A percentile compares a stretch with the other conserved stretches of the same genome.
Evolutionary conservation across 106 monocot genomes (phyloP).

Genomic region (Posidonia australis): DNA sequence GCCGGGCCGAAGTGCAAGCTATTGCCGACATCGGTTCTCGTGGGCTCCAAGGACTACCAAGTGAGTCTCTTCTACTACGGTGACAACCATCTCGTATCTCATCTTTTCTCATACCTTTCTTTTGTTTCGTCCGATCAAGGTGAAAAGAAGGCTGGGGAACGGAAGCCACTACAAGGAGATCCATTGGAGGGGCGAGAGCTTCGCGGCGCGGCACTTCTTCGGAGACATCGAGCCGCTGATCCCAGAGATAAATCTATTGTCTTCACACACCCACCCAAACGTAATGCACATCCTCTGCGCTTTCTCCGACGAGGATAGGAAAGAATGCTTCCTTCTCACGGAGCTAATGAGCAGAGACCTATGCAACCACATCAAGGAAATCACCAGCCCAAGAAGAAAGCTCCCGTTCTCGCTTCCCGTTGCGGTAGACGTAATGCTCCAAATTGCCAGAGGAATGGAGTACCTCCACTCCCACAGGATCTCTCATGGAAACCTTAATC

Average conservation of each 20-base stretch:
- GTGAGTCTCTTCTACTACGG: background rate
- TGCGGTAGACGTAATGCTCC: constrained; percentile 61
- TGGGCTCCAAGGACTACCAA: constrained; percentile 34
- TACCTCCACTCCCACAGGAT: constrained; percentile 52
- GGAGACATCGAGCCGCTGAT: constrained; percentile 25
- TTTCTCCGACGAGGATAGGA: constrained; percentile 47
- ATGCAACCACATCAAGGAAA: constrained; percentile 38
- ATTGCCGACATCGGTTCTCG: constrained; percentile 27
- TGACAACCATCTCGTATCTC: no score
- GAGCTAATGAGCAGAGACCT: constrained; percentile 65
- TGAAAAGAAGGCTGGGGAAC: constrained; percentile 24
- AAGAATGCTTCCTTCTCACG: constrained; percentile 43
- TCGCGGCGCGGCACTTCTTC: constrained; percentile 29
- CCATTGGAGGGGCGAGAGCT: constrained; percentile 55
- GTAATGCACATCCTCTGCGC: constrained; percentile 34
- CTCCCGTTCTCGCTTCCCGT: constrained; percentile 40
- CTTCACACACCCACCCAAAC: constrained; percentile 38
- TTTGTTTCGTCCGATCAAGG: no score
- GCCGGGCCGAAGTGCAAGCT: constrained; percentile 21
- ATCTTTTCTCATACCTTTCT: no score
- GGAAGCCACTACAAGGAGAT: constrained; percentile 36
- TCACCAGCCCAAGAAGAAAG: constrained; percentile 27
- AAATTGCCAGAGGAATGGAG: constrained; percentile 74
- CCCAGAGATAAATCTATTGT: constrained; percentile 29
- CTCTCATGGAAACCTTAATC: constrained; percentile 56